phyloP scores from a whole-genome alignment of 2,329 filamentous ascomycete genomes.

The Fusarium domesticum region DNA sequence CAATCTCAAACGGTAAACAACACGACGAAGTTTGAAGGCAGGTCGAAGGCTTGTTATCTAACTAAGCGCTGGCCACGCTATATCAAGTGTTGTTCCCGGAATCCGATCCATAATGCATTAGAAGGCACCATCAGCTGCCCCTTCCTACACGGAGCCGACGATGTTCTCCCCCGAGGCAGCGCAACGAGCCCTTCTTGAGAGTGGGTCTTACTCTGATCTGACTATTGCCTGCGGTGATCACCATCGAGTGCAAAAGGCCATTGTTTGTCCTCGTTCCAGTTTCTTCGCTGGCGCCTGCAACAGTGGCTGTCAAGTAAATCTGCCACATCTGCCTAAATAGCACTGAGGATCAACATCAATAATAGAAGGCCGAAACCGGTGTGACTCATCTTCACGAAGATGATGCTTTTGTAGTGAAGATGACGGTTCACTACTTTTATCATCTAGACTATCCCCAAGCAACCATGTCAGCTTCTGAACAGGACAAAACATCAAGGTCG shows the following conservation, averaged over 20 bases:
- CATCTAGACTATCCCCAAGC: background rate
- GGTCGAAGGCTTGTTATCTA: conserved; percentile 10
- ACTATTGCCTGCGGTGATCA: conserved; percentile 1
- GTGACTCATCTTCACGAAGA: conserved; percentile 7
- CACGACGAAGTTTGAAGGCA: conserved; percentile 10
- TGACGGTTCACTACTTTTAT: conserved; percentile 11
- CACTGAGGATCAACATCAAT: background rate
- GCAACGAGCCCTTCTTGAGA: too few species aligned
- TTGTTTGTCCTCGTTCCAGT: conserved; percentile 8
- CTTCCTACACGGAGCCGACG: too few species aligned
- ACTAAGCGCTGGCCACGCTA: conserved; percentile 6
- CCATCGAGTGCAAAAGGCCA: conserved; percentile 6
- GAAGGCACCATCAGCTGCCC: background rate
- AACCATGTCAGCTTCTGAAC: background rate
- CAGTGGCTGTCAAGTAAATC: background rate
- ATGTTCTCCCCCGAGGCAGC: too few species aligned
- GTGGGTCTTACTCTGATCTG: conserved; percentile 16
- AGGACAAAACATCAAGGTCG: too few species aligned
- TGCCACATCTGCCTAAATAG: background rate
- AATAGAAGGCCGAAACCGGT: conserved; percentile 2
- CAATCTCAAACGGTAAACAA: conserved; percentile 10
- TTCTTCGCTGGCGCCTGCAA: conserved; percentile 6
- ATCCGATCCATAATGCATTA: conserved; percentile 14
- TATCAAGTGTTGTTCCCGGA: conserved; percentile 4
- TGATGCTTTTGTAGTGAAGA: conserved; percentile 1